phyloP scores from a whole-genome alignment of 1,284 basidiomycete species.

The Puccinia triticina region DNA sequence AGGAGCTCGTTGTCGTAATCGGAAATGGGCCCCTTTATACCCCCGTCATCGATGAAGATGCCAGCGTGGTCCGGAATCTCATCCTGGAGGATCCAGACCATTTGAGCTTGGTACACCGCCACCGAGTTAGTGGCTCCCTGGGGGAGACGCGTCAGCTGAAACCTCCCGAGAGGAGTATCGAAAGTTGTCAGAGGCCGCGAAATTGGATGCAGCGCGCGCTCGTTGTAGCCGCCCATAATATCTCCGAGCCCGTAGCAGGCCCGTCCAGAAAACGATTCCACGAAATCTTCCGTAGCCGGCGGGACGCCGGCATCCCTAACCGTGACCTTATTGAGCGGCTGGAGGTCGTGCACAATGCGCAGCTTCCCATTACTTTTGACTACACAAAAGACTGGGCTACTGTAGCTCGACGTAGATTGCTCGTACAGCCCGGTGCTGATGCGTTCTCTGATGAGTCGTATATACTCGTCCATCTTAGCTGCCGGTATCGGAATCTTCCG shows the following conservation, averaged over 20 bases:
- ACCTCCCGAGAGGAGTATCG: too few species aligned
- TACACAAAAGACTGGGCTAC: conserved; percentile 7
- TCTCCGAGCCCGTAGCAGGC: background rate
- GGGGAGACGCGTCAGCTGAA: too few species aligned
- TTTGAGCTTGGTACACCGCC: conserved; percentile 22
- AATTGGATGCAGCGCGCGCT: too few species aligned
- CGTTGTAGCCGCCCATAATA: too few species aligned
- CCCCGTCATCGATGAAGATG: too few species aligned
- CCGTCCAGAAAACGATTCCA: conserved; percentile 17
- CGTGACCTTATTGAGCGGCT: conserved; percentile 22
- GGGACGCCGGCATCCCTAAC: conserved; percentile 16
- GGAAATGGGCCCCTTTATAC: too few species aligned
- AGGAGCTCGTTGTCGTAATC: background rate
- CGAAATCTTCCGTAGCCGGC: background rate
- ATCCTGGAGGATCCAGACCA: conserved; percentile 30
- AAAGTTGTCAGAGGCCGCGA: too few species aligned
- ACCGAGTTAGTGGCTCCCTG: too few species aligned
- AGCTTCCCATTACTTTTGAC: conserved; percentile 1
- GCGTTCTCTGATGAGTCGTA: conserved; percentile 15
- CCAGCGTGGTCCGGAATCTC: too few species aligned
- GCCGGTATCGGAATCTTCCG: background rate
- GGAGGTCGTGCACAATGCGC: background rate
- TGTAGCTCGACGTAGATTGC: conserved; percentile 9
- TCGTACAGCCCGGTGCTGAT: conserved; percentile 11
- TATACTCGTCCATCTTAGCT: background rate